phyloP scores from a whole-genome alignment of 2,329 filamentous ascomycete genomes.

The Eutypa lata region DNA sequence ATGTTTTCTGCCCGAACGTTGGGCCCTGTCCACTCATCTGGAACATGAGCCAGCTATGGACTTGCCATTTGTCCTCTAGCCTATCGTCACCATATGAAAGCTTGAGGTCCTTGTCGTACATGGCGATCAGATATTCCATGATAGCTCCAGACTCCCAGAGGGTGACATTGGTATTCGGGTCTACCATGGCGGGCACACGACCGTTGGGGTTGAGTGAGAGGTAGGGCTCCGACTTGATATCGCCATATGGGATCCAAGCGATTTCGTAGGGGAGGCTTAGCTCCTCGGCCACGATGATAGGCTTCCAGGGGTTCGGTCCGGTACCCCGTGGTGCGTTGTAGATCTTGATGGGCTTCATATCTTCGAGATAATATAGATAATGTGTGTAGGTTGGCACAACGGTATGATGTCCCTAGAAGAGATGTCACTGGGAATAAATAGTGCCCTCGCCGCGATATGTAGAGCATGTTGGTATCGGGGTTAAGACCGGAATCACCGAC shows the following conservation, averaged over 20 bases:
- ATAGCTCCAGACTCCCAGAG: background rate
- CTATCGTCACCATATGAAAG: background rate
- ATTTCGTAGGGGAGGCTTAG: slow-evolving; percentile 28
- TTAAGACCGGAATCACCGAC: too few species aligned
- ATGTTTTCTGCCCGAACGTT: background rate
- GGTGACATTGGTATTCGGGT: slow-evolving; percentile 24
- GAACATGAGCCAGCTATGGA: background rate
- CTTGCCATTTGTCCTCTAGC: background rate
- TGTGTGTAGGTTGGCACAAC: too few species aligned
- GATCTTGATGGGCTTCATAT: slow-evolving; percentile 16
- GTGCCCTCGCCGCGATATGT: too few species aligned
- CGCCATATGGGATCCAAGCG: slow-evolving; percentile 14
- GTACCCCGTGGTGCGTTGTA: slow-evolving; percentile 12
- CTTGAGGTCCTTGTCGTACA: background rate
- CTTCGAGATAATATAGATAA: too few species aligned
- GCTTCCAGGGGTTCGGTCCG: slow-evolving; percentile 29
- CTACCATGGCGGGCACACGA: slow-evolving; percentile 28
- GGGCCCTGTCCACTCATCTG: background rate
- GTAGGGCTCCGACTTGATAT: slow-evolving; percentile 30
- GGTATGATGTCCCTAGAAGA: too few species aligned
- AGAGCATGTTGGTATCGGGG: too few species aligned
- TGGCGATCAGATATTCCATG: background rate
- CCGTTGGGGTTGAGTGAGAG: slow-evolving; percentile 33
- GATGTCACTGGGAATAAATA: too few species aligned
- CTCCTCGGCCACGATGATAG: slow-evolving; percentile 25